A percentile compares a stretch with the other conserved stretches of the same genome.
phyloP scores from a whole-genome alignment of 768 basidiomycete genomes.

The Kondoa subrosea region DNA sequence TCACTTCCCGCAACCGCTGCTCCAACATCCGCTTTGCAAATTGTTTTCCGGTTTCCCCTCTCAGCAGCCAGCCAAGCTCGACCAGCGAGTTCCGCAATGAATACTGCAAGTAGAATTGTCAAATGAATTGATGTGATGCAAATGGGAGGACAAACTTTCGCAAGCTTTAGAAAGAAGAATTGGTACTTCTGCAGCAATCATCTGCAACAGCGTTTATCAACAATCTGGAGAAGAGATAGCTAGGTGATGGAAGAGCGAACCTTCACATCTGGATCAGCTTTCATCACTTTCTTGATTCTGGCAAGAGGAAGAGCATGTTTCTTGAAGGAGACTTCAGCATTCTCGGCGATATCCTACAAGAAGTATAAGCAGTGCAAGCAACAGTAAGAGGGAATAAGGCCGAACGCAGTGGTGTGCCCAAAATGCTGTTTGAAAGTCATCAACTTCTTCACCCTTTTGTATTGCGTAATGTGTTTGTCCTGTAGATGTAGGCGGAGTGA shows the following conservation, averaged over 20 bases:
- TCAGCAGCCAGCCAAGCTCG: constrained; percentile 46
- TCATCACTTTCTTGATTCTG: constrained; percentile 65
- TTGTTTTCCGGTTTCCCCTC: constrained; percentile 87
- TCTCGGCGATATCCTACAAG: constrained; percentile 20
- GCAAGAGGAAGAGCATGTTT: constrained; percentile 77
- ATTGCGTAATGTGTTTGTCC: background rate
- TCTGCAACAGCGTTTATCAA: constrained; percentile 38
- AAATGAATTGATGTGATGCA: constrained; percentile 6
- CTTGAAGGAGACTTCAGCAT: constrained; percentile 27
- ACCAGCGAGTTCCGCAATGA: constrained; percentile 91
- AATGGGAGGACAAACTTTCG: constrained; percentile 53
- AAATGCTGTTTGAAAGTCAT: constrained; percentile 1
- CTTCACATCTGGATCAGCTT: constrained; percentile 68
- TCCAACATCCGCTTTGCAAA: constrained; percentile 63
- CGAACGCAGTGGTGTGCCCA: constrained; percentile 19
- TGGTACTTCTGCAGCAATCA: constrained; percentile 98
- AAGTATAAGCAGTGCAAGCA: background rate
- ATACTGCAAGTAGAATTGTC: constrained; percentile 42
- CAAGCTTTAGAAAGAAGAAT: constrained; percentile 95
- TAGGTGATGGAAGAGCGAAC: constrained; percentile 43
- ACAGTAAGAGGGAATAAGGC: background rate
- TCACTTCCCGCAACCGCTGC: background rate
- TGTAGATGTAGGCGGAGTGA: background rate
- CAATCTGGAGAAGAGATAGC: background rate
- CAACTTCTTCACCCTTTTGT: background rate